Base-by-base conservation (phyloP, 768 basidiomycete genomes). In the Trametes coccinea region DNA sequence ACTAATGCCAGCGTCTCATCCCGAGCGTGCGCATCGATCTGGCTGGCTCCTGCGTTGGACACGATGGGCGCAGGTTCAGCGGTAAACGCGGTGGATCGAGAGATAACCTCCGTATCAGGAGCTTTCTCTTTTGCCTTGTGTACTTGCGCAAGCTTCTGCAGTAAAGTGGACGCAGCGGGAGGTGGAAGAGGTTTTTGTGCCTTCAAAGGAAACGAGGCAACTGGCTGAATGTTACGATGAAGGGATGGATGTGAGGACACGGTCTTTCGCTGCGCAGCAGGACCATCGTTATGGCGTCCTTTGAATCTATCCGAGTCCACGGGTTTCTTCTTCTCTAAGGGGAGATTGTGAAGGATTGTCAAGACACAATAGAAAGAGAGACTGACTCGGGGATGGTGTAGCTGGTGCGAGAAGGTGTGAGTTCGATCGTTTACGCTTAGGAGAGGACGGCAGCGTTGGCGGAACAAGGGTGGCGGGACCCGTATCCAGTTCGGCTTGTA, bases 1-100 rank as follows among this genome's bases (percentile, higher is more conserved):
- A 95, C 73, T 16, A 98, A 73, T 0, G 84, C 82, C 45, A 94
- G 80, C 41, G 78, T 72, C 22, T 90, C 88, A 64, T 92, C 89
- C 39, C 83, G 73, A 53, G 67, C 63, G 17, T 68, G 61, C 8
- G 45, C 59, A 5, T 37, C 43, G 2, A 11, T 11, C 10, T 39
- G 11, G 8, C 60, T 59, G 0, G 14, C 17, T n/a, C 60, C 68
- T n/a, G 22, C n/a, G 14, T 50, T 33, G 16, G 56, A 27, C 1
- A 47, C 52, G 7, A 54, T 31, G 33, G 54, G 51, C 0, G 59
- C 65, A 50, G 69, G 60, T 14, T 37, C 41, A 11, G 68, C 68
- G 0, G 62, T 30, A 37, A 73, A 70, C 1, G 61, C 69, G 43
- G 54, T 61, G 11, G 74, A 74, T 22, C 71, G 70, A 40, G 54